phyloP scores from a whole-genome alignment of 2,329 filamentous ascomycete species.

The Penicillium capsulatum region DNA sequence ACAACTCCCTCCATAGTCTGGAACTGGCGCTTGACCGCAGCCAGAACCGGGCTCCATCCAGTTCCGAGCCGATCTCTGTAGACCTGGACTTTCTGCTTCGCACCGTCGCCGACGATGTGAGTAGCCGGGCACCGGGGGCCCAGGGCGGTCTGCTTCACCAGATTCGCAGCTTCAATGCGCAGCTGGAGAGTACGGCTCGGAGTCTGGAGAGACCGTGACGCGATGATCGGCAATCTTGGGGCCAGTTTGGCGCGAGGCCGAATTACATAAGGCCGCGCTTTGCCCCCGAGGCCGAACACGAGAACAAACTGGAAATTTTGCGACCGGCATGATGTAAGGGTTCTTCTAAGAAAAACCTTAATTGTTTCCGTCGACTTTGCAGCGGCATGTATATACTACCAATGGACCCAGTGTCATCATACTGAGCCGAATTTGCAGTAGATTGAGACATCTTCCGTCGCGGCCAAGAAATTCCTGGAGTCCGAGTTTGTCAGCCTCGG shows the following conservation, averaged over 20 bases:
- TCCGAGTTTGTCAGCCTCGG: background rate
- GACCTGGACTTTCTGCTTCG: conserved; percentile 44
- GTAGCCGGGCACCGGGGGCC: conserved; percentile 35
- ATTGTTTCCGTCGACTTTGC: too few relatives aligned
- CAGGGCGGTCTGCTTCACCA: conserved; percentile 42
- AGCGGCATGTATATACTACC: too few relatives aligned
- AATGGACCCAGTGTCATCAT: too few relatives aligned
- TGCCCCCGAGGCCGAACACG: too few relatives aligned
- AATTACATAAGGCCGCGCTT: too few relatives aligned
- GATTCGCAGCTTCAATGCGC: conserved; percentile 42
- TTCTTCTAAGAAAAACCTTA: too few relatives aligned
- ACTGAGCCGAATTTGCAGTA: background rate
- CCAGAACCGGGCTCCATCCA: conserved; percentile 21
- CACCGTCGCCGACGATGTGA: conserved; percentile 40
- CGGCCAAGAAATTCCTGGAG: background rate
- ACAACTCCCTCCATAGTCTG: conserved; percentile 41
- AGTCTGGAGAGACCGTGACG: conserved; percentile 26
- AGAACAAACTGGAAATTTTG: too few relatives aligned
- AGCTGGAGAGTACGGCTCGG: conserved; percentile 37
- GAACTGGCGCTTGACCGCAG: conserved; percentile 41
- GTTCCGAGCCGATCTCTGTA: conserved; percentile 26
- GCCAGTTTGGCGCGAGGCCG: too few relatives aligned
- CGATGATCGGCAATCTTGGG: too few relatives aligned
- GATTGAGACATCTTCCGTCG: background rate
- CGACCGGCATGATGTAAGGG: background rate